Evolutionary conservation across 2,329 filamentous ascomycete species (phyloP).

Genomic region (Pseudogymnoascus sp.): DNA sequence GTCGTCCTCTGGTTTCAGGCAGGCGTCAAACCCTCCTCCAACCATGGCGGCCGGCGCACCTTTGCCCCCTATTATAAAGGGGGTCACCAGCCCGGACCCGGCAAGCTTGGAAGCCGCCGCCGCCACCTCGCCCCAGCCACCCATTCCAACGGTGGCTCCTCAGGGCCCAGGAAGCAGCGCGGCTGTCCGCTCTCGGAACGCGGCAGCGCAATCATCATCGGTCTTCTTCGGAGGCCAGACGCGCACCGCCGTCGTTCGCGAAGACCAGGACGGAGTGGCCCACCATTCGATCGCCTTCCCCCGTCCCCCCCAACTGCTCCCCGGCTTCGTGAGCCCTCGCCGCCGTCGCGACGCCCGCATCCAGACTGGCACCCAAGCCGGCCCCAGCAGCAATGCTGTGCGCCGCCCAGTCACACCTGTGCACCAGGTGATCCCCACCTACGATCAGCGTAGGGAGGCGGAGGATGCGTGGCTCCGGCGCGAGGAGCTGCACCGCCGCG

Average conservation of each 20-base stretch:
- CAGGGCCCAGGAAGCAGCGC: not conserved
- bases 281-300: not conserved
- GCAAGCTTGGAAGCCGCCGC: not conserved
- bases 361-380: not conserved
- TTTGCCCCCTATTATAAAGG: conserved; percentile 5
- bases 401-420: not conserved
- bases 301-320: not conserved
- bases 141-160: not conserved
- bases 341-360: not conserved
- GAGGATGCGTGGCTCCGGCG: conserved; percentile 5
- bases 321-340: not conserved
- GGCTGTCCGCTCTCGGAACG: not conserved
- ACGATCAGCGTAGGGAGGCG: not conserved
- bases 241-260: not conserved
- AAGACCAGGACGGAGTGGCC: not conserved
- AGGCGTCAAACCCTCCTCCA: not conserved
- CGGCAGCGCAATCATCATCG: not conserved
- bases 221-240: not conserved
- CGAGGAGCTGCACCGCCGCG: not conserved
- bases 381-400: not conserved
- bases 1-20: not conserved
- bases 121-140: not conserved
- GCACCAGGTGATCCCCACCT: not conserved
- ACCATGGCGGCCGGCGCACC: not conserved
- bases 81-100: not conserved